Base-by-base conservation (phyloP, 2,329 filamentous ascomycete genomes). In the Penicillium sp. region DNA sequence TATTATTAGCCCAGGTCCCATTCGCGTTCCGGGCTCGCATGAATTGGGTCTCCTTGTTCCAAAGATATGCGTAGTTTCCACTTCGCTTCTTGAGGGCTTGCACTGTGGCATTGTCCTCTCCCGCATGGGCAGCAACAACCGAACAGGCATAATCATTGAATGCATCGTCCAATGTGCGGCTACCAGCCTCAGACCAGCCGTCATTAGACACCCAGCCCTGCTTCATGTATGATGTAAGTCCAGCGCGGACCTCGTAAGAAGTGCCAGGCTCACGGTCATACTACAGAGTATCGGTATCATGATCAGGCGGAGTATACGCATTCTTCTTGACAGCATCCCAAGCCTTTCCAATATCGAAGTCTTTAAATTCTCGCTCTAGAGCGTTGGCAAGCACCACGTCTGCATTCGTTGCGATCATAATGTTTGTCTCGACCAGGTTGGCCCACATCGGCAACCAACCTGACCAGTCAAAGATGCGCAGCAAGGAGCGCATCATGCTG, bases 401-500 rank as follows among this genome's bases (percentile, higher is more conserved):
- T 15, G 76, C 77, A 54, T 80, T 77, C 0, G 77, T 79, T 2
- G 76, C 76, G 35, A 80, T 77, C 78, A 80, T 80, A 56, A 79
- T 79, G 62, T 80, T 80, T 1, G 77, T 80, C 58, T 80, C 78
- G 6, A 80, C 69, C 55, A 79, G 66, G 51, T 80, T 80, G 1
- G 77, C 77, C 78, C 77, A 80, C 68, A 80, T 77, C 0, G 78
- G 78, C 9, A 80, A 60, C 40, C 77, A 67, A 3, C 77, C 76
- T 6, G 71, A 71, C 77, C 76, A 80, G 50, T 77, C 72, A 49
- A 78, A 80, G 23, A 80, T 79, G 6, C 66, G 62, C 2, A 80
- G 61, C 12, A 80, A 68, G 0, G 74, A 72, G 7, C 77, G 69
- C 74, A 80, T 79, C 77, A 80, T 79, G 34, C 70, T 66, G 46